Evolutionary conservation across 2,329 filamentous ascomycete genomes (phyloP), one percentile per base, ranked within the genome.

Genomic region (Grosmannia penicillata): DNA sequence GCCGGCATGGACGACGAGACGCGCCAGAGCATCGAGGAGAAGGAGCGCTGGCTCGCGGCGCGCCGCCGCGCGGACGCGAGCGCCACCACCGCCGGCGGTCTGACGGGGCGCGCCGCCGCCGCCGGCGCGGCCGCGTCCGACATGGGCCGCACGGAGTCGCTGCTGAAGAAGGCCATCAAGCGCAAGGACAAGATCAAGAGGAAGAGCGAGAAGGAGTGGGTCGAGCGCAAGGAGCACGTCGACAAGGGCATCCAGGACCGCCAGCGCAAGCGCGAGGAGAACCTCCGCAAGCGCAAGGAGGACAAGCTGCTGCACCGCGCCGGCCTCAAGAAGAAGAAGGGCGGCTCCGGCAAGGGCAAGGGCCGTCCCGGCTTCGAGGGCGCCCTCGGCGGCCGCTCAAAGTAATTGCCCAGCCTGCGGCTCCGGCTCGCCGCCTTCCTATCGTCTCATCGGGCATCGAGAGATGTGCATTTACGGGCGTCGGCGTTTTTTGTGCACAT

Each of bases 141-240:
- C 13, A 15, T 31, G 17, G 40, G 38, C 14, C 34, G 42, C 19
- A 43, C 44, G 10, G 84, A 85, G 45, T 75, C 72, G 33, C 62
- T 94, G 40, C 69, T 98, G 22, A 95, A 94, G 68, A 95, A 94
- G 68, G 82, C 87, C 0, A 66, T 96, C 48, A 95, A 95, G 70
- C 78, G 89, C 48, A 93, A 94, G 64, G 85, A 95, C 52, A 75
- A 78, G 48, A 66, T 72, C 37, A 96, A 95, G 74, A 80, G 78
- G 60, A 93, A 91, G 74, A 93, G 83, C 54, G 84, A 85, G 56
- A 79, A 81, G 54, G 85, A 91, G 53, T 96, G 91, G 83, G 70
- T 63, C 33, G 81, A 85, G 41, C 70, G 83, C 35, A 62, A 74
- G 28, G 74, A 80, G 22, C 78, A 78, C 23, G 76, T 96, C 35